A percentile compares a stretch with the other conserved stretches of the same genome.
Evolutionary conservation across 75 land plant genomes (phyloP).

Genomic region (Picea sitchensis): DNA sequence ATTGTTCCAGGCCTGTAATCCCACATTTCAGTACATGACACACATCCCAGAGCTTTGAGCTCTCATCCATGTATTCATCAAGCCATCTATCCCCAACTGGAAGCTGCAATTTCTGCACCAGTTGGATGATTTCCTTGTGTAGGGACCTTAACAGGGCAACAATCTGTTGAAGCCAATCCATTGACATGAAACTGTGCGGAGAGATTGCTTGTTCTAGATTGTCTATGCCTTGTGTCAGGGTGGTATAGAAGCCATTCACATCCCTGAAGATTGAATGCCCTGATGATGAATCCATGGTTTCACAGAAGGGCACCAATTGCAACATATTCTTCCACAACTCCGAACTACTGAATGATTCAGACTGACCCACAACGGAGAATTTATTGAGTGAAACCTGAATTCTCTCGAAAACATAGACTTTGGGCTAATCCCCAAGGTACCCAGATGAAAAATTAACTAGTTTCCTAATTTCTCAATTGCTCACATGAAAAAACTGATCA

Average conservation of each 20-base stretch:
- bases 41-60: constrained; percentile 69
- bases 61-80: constrained; percentile 92
- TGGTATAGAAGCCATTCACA: constrained; percentile 57
- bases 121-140: constrained; percentile 49
- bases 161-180: constrained; percentile 35
- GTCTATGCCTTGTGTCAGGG: constrained; percentile 40
- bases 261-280: constrained; percentile 11
- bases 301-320: constrained; percentile 3
- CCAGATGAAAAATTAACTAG: neutral
- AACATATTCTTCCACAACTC: constrained; percentile 7
- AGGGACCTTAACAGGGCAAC: constrained; percentile 43
- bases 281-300: constrained; percentile 5
- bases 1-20: constrained; percentile 51
- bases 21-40: constrained; percentile 62
- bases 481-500: neutral
- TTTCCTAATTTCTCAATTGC: neutral
- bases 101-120: constrained; percentile 55
- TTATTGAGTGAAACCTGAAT: constrained; percentile 2
- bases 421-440: neutral
- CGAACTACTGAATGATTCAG: neutral
- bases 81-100: constrained; percentile 69
- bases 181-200: constrained; percentile 40
- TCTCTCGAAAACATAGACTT: neutral
- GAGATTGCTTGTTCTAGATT: constrained; percentile 31
- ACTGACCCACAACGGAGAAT: neutral